Conservation (phyloP, 2,329 filamentous ascomycete genomes). For the Harringtonia aguacate region DNA sequence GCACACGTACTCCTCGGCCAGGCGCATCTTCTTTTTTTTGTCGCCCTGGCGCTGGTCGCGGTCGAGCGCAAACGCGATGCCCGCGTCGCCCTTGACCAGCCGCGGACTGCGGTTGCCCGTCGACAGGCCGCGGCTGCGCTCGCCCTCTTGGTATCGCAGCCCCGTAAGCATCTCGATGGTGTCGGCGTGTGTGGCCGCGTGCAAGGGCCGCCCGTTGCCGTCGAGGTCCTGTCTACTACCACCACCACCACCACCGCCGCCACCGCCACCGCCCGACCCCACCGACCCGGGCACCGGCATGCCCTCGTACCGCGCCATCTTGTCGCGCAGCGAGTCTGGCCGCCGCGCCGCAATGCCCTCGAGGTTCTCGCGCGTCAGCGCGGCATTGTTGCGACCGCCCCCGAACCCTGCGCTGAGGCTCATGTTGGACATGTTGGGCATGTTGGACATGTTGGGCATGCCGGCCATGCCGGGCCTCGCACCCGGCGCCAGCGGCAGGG, state of each 20-base stretch:
- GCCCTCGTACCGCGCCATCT: slow-evolving; percentile 73
- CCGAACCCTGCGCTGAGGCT: too few species aligned
- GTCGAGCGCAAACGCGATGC: slow-evolving; percentile 74
- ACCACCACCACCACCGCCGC: neutral
- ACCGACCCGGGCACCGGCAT: neutral
- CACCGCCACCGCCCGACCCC: neutral
- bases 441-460: too few species aligned
- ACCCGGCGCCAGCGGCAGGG: too few species aligned
- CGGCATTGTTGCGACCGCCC: slow-evolving; percentile 45
- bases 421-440: too few species aligned
- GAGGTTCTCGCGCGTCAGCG: slow-evolving; percentile 69
- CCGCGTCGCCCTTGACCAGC: slow-evolving; percentile 74
- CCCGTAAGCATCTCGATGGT: slow-evolving; percentile 92
- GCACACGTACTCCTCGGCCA: slow-evolving; percentile 82
- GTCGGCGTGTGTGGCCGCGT: slow-evolving; percentile 56
- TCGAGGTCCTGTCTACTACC: neutral
- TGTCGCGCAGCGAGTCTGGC: slow-evolving; percentile 70
- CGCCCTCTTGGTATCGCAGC: slow-evolving; percentile 75
- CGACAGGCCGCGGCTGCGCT: slow-evolving; percentile 78
- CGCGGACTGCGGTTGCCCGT: slow-evolving; percentile 74
- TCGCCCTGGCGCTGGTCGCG: slow-evolving; percentile 61
- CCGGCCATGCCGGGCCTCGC: neutral
- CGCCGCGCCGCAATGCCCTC: slow-evolving; percentile 58
- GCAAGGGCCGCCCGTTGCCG: too few species aligned
- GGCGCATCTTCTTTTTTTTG: slow-evolving; percentile 83